Evolutionary conservation across 768 basidiomycete species (phyloP).

Genomic region (Lanmaoa rubissima): DNA sequence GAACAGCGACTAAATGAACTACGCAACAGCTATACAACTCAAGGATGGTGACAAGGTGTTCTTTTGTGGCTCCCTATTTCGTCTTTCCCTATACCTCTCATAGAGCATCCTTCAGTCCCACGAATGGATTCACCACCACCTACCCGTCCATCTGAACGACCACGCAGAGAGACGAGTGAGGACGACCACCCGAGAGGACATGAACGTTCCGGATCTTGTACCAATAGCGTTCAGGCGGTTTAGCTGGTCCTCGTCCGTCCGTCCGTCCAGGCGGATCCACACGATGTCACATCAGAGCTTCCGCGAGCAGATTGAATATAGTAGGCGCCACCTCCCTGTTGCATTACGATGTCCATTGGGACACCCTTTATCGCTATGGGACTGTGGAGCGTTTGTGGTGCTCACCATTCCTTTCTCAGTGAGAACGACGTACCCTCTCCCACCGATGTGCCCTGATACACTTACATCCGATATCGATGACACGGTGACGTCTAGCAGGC

Average conservation of each 20-base stretch:
- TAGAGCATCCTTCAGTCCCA: no score
- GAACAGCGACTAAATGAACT: no score
- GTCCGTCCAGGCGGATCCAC: background rate
- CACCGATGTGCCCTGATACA: background rate
- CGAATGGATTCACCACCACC: no score
- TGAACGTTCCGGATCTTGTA: background rate
- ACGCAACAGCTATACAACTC: no score
- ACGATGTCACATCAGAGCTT: background rate
- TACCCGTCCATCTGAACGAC: no score
- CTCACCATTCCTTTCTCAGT: background rate
- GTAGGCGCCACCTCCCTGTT: no score
- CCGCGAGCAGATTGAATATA: no score
- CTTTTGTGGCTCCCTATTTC: no score
- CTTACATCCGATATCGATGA: background rate
- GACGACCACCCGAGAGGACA: no score
- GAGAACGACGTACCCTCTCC: background rate
- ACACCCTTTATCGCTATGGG: background rate
- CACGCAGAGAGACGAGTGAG: no score
- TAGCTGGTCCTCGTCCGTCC: background rate
- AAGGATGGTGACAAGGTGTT: no score
- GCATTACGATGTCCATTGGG: background rate
- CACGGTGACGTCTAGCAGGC: background rate
- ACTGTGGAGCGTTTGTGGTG: background rate
- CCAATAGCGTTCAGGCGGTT: background rate
- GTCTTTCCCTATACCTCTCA: no score